phyloP scores from a whole-genome alignment of 495 filamentous ascomycete species.

The Penicillium ochrochloron region DNA sequence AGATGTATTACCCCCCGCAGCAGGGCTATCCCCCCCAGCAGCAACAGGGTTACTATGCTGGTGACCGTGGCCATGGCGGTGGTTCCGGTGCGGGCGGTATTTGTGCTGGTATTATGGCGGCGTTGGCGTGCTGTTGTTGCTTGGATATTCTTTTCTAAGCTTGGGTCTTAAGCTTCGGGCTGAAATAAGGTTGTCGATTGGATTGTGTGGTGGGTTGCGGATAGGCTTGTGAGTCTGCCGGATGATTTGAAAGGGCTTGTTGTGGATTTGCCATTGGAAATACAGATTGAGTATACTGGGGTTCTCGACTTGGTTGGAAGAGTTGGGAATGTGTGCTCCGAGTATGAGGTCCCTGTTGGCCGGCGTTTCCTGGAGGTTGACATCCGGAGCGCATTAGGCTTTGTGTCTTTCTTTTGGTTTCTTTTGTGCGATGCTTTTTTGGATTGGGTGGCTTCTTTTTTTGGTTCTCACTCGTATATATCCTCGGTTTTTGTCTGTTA shows the following conservation, averaged over 20 bases:
- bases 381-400: not conserved
- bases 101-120: constrained; percentile 54
- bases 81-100: constrained; percentile 43
- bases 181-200: not conserved
- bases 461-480: constrained; percentile 20
- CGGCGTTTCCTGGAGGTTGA: constrained; percentile 8
- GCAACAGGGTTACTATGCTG: constrained; percentile 46
- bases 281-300: not conserved
- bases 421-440: not conserved
- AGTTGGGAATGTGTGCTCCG: not conserved
- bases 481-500: constrained; percentile 19
- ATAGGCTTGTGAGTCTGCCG: not conserved
- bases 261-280: not conserved
- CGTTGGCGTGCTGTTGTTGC: constrained; percentile 58
- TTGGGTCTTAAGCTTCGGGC: constrained; percentile 24
- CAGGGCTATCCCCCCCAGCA: constrained; percentile 45
- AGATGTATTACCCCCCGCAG: constrained; percentile 52
- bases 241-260: not conserved
- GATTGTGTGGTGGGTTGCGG: not conserved
- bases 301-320: not conserved
- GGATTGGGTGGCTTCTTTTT: not conserved
- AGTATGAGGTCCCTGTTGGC: not conserved
- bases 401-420: constrained; percentile 3
- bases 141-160: constrained; percentile 58
- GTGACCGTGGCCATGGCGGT: constrained; percentile 34